A percentile compares a stretch with the other conserved stretches of the same genome.
Evolutionary conservation across 495 filamentous ascomycete species (phyloP).

Genomic region (Penicillium longicatenatum): DNA sequence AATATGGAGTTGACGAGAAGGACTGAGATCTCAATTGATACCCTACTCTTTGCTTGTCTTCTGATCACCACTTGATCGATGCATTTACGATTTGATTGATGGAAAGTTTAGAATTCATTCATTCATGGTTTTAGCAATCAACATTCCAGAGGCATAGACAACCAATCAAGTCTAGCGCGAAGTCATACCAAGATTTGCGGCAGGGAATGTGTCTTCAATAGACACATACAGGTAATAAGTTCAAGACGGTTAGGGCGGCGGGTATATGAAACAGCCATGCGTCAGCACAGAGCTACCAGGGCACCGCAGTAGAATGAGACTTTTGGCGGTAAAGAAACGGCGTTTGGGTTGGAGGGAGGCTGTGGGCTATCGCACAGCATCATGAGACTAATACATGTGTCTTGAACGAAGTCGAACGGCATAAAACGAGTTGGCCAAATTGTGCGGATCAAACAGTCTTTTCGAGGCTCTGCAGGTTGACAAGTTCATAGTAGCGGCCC

Average conservation of each 20-base stretch:
- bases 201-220: not conserved
- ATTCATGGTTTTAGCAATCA: not conserved
- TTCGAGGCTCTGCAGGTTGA: conserved; percentile 76
- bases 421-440: not conserved
- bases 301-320: too few species aligned
- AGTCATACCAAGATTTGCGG: not conserved
- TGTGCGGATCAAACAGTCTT: conserved; percentile 46
- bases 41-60: too few species aligned
- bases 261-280: not conserved
- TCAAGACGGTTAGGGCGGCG: not conserved
- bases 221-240: not conserved
- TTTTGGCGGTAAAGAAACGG: too few species aligned
- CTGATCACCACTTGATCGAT: too few species aligned
- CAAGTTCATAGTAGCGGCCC: conserved; percentile 76
- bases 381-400: too few species aligned
- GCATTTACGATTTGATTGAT: too few species aligned
- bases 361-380: too few species aligned
- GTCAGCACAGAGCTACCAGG: too few species aligned
- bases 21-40: not conserved
- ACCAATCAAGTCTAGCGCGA: not conserved
- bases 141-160: not conserved
- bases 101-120: not conserved
- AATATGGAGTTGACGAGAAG: conserved; percentile 45
- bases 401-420: not conserved
- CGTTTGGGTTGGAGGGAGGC: too few species aligned